Conservation (phyloP, 1,139 yeast genomes). For the Yamadazyma epiphylla region DNA sequence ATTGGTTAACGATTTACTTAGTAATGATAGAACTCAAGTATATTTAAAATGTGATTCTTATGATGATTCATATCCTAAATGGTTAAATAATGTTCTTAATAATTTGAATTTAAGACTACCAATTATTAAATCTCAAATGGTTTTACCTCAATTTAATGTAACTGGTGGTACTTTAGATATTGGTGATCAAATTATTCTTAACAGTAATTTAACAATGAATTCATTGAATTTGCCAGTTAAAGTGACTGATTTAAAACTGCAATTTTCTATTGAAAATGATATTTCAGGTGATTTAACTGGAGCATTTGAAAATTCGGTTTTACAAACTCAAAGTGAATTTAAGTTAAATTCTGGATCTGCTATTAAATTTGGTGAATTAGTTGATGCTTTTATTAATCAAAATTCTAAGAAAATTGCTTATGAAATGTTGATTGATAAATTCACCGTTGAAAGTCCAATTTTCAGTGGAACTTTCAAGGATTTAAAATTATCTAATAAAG, state of each 20-base stretch:
- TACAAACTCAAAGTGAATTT: not conserved
- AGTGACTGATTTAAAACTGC: not conserved
- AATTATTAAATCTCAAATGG: conserved; percentile 2
- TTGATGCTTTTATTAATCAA: not conserved
- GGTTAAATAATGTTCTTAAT: conserved; percentile 11
- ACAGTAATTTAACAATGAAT: conserved; percentile 1
- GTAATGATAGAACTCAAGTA: conserved; percentile 1
- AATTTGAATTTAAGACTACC: conserved; percentile 4
- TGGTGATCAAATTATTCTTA: not conserved
- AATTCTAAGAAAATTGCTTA: not conserved
- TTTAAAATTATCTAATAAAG: not conserved
- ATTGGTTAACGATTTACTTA: conserved; percentile 2
- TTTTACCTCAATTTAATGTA: not conserved
- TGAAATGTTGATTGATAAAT: not conserved
- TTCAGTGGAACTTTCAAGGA: not conserved
- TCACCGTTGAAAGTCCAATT: not conserved
- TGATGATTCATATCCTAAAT: conserved; percentile 7
- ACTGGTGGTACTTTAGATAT: not conserved
- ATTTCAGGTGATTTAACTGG: not conserved
- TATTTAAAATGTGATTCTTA: conserved; percentile 1
- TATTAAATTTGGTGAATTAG: not conserved
- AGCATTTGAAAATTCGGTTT: not conserved
- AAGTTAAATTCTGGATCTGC: not conserved
- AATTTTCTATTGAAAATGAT: too few species aligned
- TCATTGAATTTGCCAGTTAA: not conserved